Percentiles rank a stretch among this genome's conserved stretches.
phyloP scores from a whole-genome alignment of 306 rosid species.

The Casuarina glauca region DNA sequence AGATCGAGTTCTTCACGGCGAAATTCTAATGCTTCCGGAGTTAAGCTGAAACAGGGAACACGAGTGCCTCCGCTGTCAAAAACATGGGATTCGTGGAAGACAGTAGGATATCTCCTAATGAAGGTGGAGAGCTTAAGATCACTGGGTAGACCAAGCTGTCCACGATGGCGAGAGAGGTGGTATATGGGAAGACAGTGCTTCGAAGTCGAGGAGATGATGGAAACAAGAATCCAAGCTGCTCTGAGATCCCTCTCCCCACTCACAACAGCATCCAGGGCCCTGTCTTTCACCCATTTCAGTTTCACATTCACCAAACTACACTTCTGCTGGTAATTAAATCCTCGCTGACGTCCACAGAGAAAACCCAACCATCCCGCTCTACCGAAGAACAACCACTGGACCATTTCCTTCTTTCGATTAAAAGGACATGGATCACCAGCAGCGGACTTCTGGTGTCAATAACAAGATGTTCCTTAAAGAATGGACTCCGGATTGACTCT shows the following conservation, averaged over 20 bases:
- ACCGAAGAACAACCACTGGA: slow-evolving; percentile 29
- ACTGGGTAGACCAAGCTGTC: slow-evolving; percentile 73
- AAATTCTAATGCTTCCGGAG: slow-evolving; percentile 52
- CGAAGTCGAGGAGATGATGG: slow-evolving; percentile 52
- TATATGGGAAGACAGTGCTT: slow-evolving; percentile 60
- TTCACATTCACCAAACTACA: slow-evolving; percentile 70
- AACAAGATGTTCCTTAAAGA: too few species aligned
- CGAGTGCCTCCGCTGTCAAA: slow-evolving; percentile 64
- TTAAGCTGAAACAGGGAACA: slow-evolving; percentile 67
- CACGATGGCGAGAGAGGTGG: slow-evolving; percentile 49
- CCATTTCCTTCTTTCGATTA: slow-evolving; percentile 13
- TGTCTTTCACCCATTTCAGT: slow-evolving; percentile 88
- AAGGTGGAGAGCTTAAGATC: slow-evolving; percentile 69
- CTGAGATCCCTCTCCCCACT: slow-evolving; percentile 61
- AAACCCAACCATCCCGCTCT: slow-evolving; percentile 32
- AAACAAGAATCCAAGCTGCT: slow-evolving; percentile 68
- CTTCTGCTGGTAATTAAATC: slow-evolving; percentile 51
- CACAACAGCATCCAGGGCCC: slow-evolving; percentile 63
- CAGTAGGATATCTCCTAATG: slow-evolving; percentile 71
- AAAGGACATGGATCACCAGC: slow-evolving; percentile 6
- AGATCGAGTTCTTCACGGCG: slow-evolving; percentile 40
- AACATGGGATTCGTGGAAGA: slow-evolving; percentile 59
- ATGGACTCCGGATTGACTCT: too few species aligned
- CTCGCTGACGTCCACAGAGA: slow-evolving; percentile 26
- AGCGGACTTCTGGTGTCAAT: neutral